Base-by-base conservation (phyloP, 2,329 filamentous ascomycete genomes). In the Ophiosphaerella herpotricha region DNA sequence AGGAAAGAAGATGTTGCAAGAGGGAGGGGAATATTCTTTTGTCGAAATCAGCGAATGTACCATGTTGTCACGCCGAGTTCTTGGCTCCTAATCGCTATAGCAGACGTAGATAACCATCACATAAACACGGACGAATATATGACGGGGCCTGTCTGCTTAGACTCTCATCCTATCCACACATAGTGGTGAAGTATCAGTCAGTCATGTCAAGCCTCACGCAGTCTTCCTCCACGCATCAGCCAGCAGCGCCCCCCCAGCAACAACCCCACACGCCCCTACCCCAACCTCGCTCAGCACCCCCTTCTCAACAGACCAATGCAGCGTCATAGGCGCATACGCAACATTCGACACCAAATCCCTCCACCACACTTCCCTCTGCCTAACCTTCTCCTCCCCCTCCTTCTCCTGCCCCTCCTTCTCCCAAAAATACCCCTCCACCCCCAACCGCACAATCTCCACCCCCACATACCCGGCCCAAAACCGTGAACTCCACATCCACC, bases 391-490 rank as follows among this genome's bases (percentile, higher is more conserved):
- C 62, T 75, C 77, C 53, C 78, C 77, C 66, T 75, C 76, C 33
- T 70, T 72, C 72, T 46, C 68, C 58, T 43, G 48, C 45, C 34
- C 60, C 52, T 14, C 54, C 42, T 51, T 49, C 37, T 31, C 48
- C 42, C 34, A 12, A 24, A 61, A 64, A 55, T 75, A 63, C 67
- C 77, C 75, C 53, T 70, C 58, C 7, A 74, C 57, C 21, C 64
- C 63, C 50, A 96, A 75, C 55, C 88, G 79, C 42, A 85, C 78
- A 54, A 94, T 81, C 77, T 97, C 91, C 52, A 92, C 77, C 16
- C 82, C 83, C 6, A 96, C 85, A 75, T 91, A 91, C 21, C 82
- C 80, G 46, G 86, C 84, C 91, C 93, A 97, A 55, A 88, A 89
- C 38, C 91, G 81, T 49, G 84, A 85, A 73, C 89, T 91, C 85